Conservation (phyloP, 1,284 basidiomycete genomes). For the Cutaneotrichosporon cutaneum region DNA sequence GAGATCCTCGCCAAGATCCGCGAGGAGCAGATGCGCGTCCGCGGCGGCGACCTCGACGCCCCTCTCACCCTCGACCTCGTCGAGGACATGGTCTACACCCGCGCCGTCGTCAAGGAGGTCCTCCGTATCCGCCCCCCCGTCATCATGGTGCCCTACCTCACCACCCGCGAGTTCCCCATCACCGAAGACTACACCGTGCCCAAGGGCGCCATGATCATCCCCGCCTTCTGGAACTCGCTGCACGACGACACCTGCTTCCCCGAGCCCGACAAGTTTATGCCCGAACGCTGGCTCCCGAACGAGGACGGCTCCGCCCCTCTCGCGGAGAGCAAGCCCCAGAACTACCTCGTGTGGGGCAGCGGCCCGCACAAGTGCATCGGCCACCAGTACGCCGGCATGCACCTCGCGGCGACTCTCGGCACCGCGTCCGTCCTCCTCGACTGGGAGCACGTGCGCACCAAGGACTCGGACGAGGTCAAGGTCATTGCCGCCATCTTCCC, state of each 20-base stretch:
- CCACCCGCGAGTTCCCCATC: conserved; percentile 88
- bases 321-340: conserved; percentile 84
- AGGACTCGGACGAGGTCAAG: conserved; percentile 77
- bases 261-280: conserved; percentile 76
- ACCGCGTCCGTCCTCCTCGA: conserved; percentile 79
- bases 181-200: conserved; percentile 87
- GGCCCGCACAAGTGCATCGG: conserved; percentile 95
- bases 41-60: conserved; percentile 73
- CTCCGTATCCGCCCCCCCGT: conserved; percentile 88
- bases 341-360: conserved; percentile 93
- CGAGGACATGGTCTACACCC: conserved; percentile 90
- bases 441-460: conserved; percentile 84
- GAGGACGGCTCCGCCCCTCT: conserved; percentile 58
- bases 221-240: conserved; percentile 91
- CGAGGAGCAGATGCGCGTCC: conserved; percentile 83
- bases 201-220: conserved; percentile 88
- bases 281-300: conserved; percentile 91
- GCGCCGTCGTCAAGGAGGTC: conserved; percentile 88
- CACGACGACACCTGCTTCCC: conserved; percentile 89
- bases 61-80: conserved; percentile 86
- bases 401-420: conserved; percentile 81
- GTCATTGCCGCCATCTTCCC: conserved; percentile 93
- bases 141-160: conserved; percentile 93
- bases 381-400: conserved; percentile 87
- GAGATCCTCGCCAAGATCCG: conserved; percentile 84